Base-by-base conservation (phyloP, 2,329 filamentous ascomycete genomes). In the Scorias spongiosa region DNA sequence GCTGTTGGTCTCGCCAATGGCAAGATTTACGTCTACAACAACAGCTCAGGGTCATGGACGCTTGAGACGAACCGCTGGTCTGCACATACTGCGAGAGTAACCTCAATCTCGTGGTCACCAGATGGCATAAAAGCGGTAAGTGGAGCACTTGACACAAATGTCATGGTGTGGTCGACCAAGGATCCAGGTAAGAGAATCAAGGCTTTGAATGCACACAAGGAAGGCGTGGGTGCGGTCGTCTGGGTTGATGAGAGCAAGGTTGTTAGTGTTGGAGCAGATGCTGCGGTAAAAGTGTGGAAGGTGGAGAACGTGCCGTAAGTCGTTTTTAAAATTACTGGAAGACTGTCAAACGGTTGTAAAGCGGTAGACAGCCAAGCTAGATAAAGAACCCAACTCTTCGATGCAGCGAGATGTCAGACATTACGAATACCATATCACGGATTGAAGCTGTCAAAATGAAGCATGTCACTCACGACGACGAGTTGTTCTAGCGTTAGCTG, bases 201-300 rank as follows among this genome's bases (percentile, higher is more conserved):
- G 68, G 81, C 79, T 11, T 66, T 78, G 17, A 93, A 94, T 58
- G 87, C 89, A 41, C 91, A 98, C 67, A 95, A 95, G 66, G 91
- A 96, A 58, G 91, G 91, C 9, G 87, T 96, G 14, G 86, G 82
- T 52, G 89, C 84, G 12, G 81, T 96, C 12, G 74, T 74, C 10
- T 98, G 89, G 87, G 71, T 84, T 11, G 73, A 72, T 26, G 76
- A 74, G 8, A 46, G 43, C 5, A 84, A 75, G 65, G 71, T 96
- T 41, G 78, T 84, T 9, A 93, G 81, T 53, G 77, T 78, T 4
- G 91, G 91, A 39, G 84, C 80, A 10, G 91, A 98, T 71, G 89
- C 85, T 29, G 81, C 84, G 1, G 75, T 98, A 40, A 98, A 96
- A 71, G 72, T 89, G 41, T 98, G 91, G 91, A 72, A 66, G 49